Base-by-base conservation (phyloP, 2,329 filamentous ascomycete genomes). In the Lachnellula suecica region DNA sequence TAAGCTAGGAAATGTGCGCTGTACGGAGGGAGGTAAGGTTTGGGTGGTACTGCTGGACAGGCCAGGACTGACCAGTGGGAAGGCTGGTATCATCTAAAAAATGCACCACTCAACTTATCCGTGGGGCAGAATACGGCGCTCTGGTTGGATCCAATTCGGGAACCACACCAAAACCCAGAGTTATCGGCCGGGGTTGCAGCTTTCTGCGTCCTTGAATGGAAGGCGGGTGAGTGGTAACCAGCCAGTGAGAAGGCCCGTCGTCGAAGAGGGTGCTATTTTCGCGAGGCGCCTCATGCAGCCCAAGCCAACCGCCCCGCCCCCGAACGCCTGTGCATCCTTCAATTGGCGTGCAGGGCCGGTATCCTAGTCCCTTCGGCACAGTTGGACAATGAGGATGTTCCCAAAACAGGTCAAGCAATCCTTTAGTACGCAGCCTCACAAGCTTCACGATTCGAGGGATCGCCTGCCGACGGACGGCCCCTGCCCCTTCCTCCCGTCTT, bases 221-320 rank as follows among this genome's bases (percentile, higher is more conserved):
- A 50, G 58, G 50, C 43, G 41, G 48, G 48, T 43, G 47, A 50
- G 37, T 24, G 45, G 51, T 59, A 57, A 56, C 44, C 47, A 52
- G 57, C 59, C 59, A 65, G 48, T 64, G 50, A 52, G 59, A 49
- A 52, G 45, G 40, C 27, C 29, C 44, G 41, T 41, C 37, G 35
- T 44, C 49, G 34, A 48, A 44, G 24, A 43, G 45, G 46, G 23
- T 58, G 56, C 64, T 67, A 66, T 68, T 68, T 65, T 66, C 57
- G 59, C 59, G 58, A 65, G 62, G 64, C 64, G 65, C 65, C 58
- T 63, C 52, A 65, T 66, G 61, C 61, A 66, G 56, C 54, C 49
- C 44, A 17, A 50, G 54, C 55, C 60, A 65, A 60, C 63, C 59
- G 59, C 60, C 59, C 62, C 58, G 56, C 57, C 55, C 54, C 59